Evolutionary conservation across 495 filamentous ascomycete species (phyloP), one percentile per base, ranked within the genome.

Genomic region (Neurospora cerealis): DNA sequence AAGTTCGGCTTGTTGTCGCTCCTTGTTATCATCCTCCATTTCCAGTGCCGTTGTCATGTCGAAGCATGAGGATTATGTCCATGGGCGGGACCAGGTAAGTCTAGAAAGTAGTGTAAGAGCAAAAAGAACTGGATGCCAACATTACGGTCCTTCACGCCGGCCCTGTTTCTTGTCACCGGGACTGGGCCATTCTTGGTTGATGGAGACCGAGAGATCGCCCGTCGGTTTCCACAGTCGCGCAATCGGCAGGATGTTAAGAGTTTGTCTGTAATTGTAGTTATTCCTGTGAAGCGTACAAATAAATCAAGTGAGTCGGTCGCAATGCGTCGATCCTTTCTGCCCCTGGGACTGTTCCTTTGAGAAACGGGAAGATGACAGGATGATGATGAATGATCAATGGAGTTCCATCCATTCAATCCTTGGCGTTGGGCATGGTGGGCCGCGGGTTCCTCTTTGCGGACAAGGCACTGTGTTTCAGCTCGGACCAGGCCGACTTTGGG

Each of bases 11-110:
- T 62, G 54, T 62, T 62, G 54, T 62, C 54, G 54, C 28, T 62
- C 54, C 54, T 62, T 62, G 24, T 17, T 62, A 78, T 83, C 81
- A 75, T 89, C 83, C 80, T 90, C 89, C 92, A 93, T 93, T 77
- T 79, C 75, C 74, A 66, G 44, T 38, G 17, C n/a, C 15, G 5
- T n/a, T 66, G 17, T 21, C n/a, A 21, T 69, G 69, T 40, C 38
- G 66, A 38, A 37, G 41, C 71, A 72, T 72, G 19, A 34, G 24
- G 71, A 54, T 44, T 6, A 28, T 44, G 19, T 24, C 13, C 32
- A 28, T 72, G 34, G 44, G 42, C 28, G 3, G 54, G 54, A 34
- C 28, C 34, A 62, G 6, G 6, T 34, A 32, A 32, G 24, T 32
- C 54, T 62, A 32, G 7, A 34, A 17, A 24, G 13, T 32, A 62